Evolutionary conservation across 139 green algal genomes (phyloP).

Genomic region (Picochlorum sp.): DNA sequence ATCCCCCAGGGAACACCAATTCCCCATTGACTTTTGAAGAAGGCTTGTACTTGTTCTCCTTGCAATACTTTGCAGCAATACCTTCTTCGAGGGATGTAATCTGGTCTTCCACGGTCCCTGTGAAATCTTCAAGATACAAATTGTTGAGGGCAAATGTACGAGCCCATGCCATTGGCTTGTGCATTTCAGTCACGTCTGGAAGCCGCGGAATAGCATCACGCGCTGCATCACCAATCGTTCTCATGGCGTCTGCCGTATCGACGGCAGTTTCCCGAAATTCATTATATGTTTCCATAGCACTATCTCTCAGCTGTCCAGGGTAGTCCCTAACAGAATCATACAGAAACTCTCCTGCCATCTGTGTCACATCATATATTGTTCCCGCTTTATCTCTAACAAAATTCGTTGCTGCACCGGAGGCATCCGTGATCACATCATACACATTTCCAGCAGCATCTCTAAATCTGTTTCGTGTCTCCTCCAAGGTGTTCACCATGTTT

Average conservation of each 20-base stretch:
- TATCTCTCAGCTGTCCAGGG: neutral
- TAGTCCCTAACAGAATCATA: neutral
- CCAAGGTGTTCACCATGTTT: neutral
- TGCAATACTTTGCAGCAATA: slow-evolving; percentile 8
- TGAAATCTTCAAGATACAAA: neutral
- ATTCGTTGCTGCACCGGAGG: neutral
- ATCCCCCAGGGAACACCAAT: slow-evolving; percentile 12
- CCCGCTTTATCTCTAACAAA: neutral
- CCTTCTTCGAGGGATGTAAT: slow-evolving; percentile 5
- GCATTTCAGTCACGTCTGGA: neutral
- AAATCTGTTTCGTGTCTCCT: neutral
- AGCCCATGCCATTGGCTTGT: neutral
- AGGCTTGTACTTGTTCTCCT: neutral
- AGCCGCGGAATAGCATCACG: neutral
- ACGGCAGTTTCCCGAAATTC: neutral
- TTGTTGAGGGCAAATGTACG: neutral
- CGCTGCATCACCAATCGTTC: neutral
- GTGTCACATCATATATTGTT: neutral
- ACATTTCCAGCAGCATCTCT: slow-evolving; percentile 1
- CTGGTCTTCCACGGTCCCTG: neutral
- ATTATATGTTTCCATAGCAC: neutral
- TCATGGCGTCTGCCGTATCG: neutral
- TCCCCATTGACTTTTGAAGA: slow-evolving; percentile 12
- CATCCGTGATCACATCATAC: neutral
- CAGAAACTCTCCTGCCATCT: neutral